These are phyloP conservation scores for Candida pseudoviswanathii DNA, from an alignment of 1,139 yeast species.

Conservation along the genomic window DNA sequence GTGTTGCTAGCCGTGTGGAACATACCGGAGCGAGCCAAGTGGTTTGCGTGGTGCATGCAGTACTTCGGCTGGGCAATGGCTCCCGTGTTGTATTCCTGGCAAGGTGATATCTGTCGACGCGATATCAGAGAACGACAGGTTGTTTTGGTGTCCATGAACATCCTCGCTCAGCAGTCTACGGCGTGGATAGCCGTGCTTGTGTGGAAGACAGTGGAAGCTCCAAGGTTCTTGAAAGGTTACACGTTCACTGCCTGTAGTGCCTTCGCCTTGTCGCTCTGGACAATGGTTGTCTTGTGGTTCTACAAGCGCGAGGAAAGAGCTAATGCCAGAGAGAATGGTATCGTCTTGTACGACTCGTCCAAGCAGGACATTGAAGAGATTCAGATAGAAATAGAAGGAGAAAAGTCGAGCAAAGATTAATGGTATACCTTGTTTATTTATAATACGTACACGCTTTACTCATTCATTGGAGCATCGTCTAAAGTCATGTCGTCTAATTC, in stretches of 20 bases:
- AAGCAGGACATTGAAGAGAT: neutral
- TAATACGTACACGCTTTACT: constrained; percentile 1
- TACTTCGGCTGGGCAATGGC: constrained; percentile 55
- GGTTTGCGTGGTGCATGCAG: constrained; percentile 51
- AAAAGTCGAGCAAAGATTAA: neutral
- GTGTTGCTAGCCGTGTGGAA: constrained; percentile 49
- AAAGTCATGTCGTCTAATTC: constrained; percentile 92
- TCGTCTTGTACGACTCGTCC: too few relatives aligned
- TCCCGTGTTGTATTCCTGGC: constrained; percentile 50
- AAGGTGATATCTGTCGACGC: constrained; percentile 46
- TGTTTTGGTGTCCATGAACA: constrained; percentile 45
- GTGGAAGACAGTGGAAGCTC: constrained; percentile 49
- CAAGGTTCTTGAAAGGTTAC: constrained; percentile 41
- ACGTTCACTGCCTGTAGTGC: constrained; percentile 56
- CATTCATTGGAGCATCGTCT: constrained; percentile 47
- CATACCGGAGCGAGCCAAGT: constrained; percentile 45
- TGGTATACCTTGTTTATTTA: neutral
- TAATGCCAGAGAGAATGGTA: too few relatives aligned
- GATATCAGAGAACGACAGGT: constrained; percentile 44
- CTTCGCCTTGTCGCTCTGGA: neutral
- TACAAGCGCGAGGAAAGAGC: too few relatives aligned
- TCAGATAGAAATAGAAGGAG: neutral
- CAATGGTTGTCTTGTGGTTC: too few relatives aligned
- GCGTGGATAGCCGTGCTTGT: constrained; percentile 50
- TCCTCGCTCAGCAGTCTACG: constrained; percentile 22